Evolutionary conservation across 2,329 filamentous ascomycete species (phyloP).

Genomic region (Claviceps pazoutovae): DNA sequence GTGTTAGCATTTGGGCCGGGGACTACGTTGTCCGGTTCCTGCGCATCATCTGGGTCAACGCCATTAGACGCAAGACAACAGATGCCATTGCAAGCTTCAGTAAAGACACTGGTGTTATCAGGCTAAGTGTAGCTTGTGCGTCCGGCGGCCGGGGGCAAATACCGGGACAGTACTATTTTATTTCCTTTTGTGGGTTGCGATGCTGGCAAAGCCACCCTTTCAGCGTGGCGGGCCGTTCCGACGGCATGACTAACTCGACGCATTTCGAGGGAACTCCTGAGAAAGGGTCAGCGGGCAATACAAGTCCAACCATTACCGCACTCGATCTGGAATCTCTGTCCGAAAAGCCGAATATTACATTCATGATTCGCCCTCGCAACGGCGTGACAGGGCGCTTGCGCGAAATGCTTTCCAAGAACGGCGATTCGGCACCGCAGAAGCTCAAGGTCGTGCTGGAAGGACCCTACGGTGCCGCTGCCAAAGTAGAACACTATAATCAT

Average conservation of each 20-base stretch:
- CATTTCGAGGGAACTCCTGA: background rate
- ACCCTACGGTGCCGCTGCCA: background rate
- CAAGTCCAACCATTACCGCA: background rate
- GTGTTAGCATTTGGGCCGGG: slow-evolving; percentile 27
- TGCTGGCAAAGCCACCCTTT: slow-evolving; percentile 31
- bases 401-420: slow-evolving; percentile 8
- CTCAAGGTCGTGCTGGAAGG: background rate
- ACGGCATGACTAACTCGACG: background rate
- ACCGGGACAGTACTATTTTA: slow-evolving; percentile 26
- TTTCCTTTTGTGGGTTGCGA: slow-evolving; percentile 19
- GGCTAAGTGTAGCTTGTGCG: background rate
- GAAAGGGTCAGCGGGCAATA: background rate
- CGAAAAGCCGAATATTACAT: slow-evolving; percentile 15
- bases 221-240: slow-evolving; percentile 18
- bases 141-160: slow-evolving; percentile 11
- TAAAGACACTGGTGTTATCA: background rate
- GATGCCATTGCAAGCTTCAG: background rate
- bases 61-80: slow-evolving; percentile 6
- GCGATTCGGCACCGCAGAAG: slow-evolving; percentile 5
- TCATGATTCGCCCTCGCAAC: slow-evolving; percentile 23
- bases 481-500: background rate
- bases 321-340: background rate
- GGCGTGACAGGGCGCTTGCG: slow-evolving; percentile 21
- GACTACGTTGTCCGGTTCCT: slow-evolving; percentile 29
- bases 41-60: slow-evolving; percentile 23